phyloP scores from a whole-genome alignment of 2,329 filamentous ascomycete species.

The Botrytis porri region DNA sequence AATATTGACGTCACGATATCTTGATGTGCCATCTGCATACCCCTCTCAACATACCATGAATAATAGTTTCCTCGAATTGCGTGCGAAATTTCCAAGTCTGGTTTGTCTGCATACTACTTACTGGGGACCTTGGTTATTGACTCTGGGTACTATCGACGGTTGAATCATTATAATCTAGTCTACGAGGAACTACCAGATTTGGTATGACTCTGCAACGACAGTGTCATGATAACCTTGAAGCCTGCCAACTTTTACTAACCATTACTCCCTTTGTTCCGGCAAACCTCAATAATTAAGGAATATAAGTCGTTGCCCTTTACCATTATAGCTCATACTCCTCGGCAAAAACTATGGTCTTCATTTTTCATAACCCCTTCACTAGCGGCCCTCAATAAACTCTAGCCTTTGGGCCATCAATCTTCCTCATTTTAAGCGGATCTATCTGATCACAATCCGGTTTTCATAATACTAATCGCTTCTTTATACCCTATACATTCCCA shows the following conservation, averaged over 20 bases:
- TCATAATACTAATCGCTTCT: neutral
- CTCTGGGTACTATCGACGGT: neutral
- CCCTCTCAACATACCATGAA: neutral
- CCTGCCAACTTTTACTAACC: neutral
- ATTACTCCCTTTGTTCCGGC: neutral
- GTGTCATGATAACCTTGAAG: neutral
- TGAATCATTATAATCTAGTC: neutral
- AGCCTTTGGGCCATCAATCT: neutral
- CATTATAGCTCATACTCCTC: neutral
- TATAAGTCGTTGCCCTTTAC: neutral
- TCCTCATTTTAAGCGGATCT: neutral
- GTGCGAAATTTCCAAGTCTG: neutral
- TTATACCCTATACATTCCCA: too few relatives aligned
- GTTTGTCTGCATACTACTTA: neutral
- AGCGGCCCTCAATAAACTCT: neutral
- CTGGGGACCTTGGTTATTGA: too few relatives aligned
- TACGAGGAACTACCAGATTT: fast-evolving
- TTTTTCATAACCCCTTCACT: neutral
- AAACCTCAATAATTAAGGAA: neutral
- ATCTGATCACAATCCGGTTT: neutral
- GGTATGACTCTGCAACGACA: neutral
- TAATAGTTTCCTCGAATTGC: neutral
- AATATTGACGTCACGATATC: neutral
- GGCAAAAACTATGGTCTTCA: neutral
- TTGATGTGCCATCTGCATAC: neutral